phyloP scores from a whole-genome alignment of 257 asterid genomes.

The Solanum pennellii region DNA sequence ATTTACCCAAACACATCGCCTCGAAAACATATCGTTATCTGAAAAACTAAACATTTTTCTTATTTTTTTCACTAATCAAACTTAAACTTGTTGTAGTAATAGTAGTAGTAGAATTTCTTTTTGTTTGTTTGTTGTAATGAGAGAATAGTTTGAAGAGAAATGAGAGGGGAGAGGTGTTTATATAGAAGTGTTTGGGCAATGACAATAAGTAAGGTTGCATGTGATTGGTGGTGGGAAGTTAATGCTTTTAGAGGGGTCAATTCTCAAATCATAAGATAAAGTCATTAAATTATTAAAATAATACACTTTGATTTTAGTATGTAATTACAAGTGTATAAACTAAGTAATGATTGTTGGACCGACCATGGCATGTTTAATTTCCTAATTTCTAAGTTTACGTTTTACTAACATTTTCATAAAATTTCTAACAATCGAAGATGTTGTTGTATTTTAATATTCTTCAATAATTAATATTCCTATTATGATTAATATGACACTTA shows the following conservation, averaged over 20 bases:
- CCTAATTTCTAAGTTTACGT: background rate
- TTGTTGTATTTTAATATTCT: background rate
- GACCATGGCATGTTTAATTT: background rate
- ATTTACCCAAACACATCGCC: conserved; percentile 48
- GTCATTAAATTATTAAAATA: background rate
- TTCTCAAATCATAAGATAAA: conserved; percentile 24
- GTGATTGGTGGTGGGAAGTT: conserved; percentile 31
- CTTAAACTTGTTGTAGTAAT: background rate
- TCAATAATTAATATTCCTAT: background rate
- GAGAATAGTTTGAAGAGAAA: background rate
- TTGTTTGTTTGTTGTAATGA: background rate
- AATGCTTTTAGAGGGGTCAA: conserved; percentile 15
- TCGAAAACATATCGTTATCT: conserved; percentile 6
- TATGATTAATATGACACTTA: background rate
- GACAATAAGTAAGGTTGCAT: conserved; percentile 18
- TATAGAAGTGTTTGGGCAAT: background rate
- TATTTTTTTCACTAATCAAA: background rate
- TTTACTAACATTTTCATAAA: background rate
- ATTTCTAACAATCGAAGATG: background rate
- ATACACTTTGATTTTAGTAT: background rate
- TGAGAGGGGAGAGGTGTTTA: background rate
- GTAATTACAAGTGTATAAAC: background rate
- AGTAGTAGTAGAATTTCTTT: too few relatives aligned
- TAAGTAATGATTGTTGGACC: background rate
- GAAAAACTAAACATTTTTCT: conserved; percentile 22